Evolutionary conservation across 2,329 filamentous ascomycete species (phyloP).

Genomic region (Elsinoe necatrix): DNA sequence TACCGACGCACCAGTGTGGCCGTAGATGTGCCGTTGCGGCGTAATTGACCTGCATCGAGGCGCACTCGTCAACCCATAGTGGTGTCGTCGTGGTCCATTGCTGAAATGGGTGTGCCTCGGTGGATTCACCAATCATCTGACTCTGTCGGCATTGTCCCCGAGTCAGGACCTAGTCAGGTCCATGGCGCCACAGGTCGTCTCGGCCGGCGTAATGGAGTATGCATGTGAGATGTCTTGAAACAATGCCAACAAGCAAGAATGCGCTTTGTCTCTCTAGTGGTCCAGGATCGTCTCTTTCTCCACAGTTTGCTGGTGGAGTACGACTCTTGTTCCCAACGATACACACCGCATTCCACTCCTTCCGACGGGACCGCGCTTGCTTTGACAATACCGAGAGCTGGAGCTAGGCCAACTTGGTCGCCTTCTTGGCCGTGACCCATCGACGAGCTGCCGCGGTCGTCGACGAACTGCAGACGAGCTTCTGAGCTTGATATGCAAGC

Average conservation of each 20-base stretch:
- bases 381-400: not conserved
- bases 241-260: slow-evolving; percentile 6
- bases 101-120: not conserved
- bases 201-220: not conserved
- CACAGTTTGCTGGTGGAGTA: slow-evolving; percentile 8
- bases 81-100: not conserved
- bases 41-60: slow-evolving; percentile 4
- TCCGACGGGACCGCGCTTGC: not conserved
- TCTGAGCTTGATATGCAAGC: slow-evolving; percentile 8
- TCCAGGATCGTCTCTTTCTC: slow-evolving; percentile 4
- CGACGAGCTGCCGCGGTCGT: slow-evolving; percentile 1
- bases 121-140: not conserved
- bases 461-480: slow-evolving; percentile 5
- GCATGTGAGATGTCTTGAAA: slow-evolving; percentile 15
- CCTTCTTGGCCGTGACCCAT: not conserved
- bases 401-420: slow-evolving; percentile 4
- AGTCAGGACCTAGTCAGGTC: slow-evolving; percentile 3
- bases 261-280: slow-evolving; percentile 6
- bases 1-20: not conserved
- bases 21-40: slow-evolving; percentile 11
- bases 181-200: slow-evolving; percentile 9
- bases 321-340: slow-evolving; percentile 6
- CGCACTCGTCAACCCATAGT: not conserved
- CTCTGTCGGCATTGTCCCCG: not conserved
- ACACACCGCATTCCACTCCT: not conserved